Base-by-base conservation (phyloP, 371 early-diverging fungal genomes). In the Mucor velutinosus region DNA sequence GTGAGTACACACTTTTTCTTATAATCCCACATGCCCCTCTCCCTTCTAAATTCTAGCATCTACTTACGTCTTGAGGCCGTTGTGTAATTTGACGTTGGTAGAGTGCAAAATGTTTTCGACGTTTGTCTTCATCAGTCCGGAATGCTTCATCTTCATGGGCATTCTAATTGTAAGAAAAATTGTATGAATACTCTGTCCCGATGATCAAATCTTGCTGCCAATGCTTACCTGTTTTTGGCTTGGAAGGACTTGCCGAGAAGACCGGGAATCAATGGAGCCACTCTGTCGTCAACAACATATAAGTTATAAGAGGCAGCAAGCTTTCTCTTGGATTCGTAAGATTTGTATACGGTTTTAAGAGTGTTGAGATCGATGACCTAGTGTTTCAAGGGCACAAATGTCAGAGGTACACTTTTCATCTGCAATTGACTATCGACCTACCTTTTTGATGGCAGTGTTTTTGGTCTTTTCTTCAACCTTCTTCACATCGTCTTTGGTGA, bases 201-300 rank as follows among this genome's bases (percentile, higher is more conserved):
- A 23, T 39, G 5, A 12, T 39, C 35, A 33, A 33, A 33, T 5
- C 41, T 5, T 41, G 41, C 6, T 17, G 41, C 17, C 10, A 17
- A 41, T 41, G 37, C 78, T 72, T 77, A 89, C 92, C 91, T 96
- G 79, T 94, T 95, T 74, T 85, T 87, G 69, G 72, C 49, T 73
- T 91, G 92, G 72, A 96, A 94, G 49, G 82, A 76, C 74, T 89
- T 92, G 23, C 97, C 97, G 43, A 97, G 70, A 55, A 88, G 59
- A 64, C 83, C 81, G 14, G 96, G 96, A 69, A 97, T 79, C 10
- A 90, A 70, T 43, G 87, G 81, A 39, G 92, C 55, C 19, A 97
- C 78, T 23, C 92, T 86, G 30, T 92, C 93, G 81, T 97, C 97
- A 21, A 92, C 87, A 60, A 96, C 71, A 74, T 97, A 97, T 61